Percentiles rank a stretch among this genome's conserved stretches.
These are phyloP conservation scores for Diaporthe helianthi DNA, from an alignment of 2,329 filamentous ascomycete species.

Conservation along the genomic window DNA sequence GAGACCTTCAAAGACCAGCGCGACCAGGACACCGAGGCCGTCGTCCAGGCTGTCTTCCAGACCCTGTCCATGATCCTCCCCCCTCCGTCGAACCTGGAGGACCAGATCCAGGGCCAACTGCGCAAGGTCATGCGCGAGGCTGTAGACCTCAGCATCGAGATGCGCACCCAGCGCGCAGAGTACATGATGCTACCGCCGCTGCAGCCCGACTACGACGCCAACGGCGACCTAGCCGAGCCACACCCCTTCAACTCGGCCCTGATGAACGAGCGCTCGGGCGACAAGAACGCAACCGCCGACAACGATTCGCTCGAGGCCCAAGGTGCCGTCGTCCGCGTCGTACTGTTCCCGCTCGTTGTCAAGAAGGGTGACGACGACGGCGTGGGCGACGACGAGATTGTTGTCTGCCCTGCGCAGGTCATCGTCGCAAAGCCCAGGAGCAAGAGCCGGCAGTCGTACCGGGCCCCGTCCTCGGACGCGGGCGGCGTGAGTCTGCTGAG, in stretches of 20 bases:
- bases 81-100: conserved; percentile 80
- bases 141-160: conserved; percentile 90
- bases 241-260: conserved; percentile 90
- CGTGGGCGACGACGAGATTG: conserved; percentile 89
- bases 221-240: conserved; percentile 86
- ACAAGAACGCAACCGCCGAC: conserved; percentile 52
- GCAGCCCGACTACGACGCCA: conserved; percentile 92
- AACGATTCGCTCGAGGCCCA: conserved; percentile 83
- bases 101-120: conserved; percentile 82
- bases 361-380: conserved; percentile 93
- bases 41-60: conserved; percentile 89
- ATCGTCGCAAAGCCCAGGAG: conserved; percentile 69
- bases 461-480: conserved; percentile 59
- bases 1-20: conserved; percentile 83
- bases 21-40: conserved; percentile 89
- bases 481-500: conserved; percentile 51
- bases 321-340: conserved; percentile 82
- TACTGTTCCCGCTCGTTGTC: conserved; percentile 94
- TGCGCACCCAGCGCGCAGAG: conserved; percentile 95
- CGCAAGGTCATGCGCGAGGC: conserved; percentile 88
- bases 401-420: conserved; percentile 94
- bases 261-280: conserved; percentile 88
- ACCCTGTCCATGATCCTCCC: conserved; percentile 85
- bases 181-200: conserved; percentile 98
- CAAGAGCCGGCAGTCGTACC: conserved; percentile 40